These are phyloP conservation scores for Omphalotus olearius DNA, from an alignment of 1,284 basidiomycete species.

Conservation along the genomic window DNA sequence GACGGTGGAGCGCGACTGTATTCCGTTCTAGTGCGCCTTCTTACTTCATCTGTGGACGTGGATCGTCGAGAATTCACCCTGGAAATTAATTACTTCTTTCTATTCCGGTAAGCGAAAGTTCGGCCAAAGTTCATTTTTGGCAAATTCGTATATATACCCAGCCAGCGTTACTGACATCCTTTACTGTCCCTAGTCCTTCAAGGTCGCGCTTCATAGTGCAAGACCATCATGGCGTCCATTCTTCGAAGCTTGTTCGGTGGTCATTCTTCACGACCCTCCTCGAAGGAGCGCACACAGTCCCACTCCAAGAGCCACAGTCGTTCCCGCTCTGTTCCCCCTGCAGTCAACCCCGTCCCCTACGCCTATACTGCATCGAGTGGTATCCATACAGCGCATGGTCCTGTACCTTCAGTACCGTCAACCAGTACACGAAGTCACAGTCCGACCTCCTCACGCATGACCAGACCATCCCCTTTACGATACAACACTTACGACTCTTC, in stretches of 20 bases:
- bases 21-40: too few species aligned
- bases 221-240: constrained; percentile 12
- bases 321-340: constrained; percentile 10
- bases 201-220: background rate
- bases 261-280: constrained; percentile 1
- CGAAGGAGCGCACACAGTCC: constrained; percentile 3
- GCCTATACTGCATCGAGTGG: background rate
- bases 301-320: constrained; percentile 12
- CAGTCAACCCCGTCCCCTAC: constrained; percentile 6
- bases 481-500: constrained; percentile 19
- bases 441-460: constrained; percentile 8
- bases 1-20: too few species aligned
- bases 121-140: too few species aligned
- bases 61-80: too few species aligned
- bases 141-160: too few species aligned
- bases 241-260: constrained; percentile 13
- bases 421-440: constrained; percentile 2
- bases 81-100: too few species aligned
- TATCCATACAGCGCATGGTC: background rate
- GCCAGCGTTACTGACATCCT: too few species aligned
- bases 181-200: too few species aligned
- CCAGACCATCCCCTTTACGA: constrained; percentile 16
- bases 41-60: too few species aligned
- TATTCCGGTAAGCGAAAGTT: too few species aligned
- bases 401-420: constrained; percentile 5